Evolutionary conservation across 2,329 filamentous ascomycete species (phyloP), one percentile per base, ranked within the genome.

Genomic region (Aspergillus bombycis): DNA sequence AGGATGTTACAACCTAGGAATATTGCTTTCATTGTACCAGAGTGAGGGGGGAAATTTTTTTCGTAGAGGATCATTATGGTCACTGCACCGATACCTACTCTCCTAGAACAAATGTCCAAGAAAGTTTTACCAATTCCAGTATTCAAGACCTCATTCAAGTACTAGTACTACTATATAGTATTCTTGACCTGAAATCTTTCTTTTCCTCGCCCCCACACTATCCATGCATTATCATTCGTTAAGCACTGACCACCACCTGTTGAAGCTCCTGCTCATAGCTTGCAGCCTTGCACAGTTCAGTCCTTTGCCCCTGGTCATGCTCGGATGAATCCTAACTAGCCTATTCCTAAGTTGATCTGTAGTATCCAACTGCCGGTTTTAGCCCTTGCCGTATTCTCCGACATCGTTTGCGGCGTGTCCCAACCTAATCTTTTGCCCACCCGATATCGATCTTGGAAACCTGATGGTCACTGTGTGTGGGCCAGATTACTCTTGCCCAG

Each of bases 281-380:
- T 56, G 34, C 45, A 34, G 60, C 45, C 45, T 30, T 45, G 38
- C 55, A 34, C 16, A n/a, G 41, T 53, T 26, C 50, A 28, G 32
- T 28, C 57, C 21, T 34, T 43, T 12, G 57, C 58, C 56, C 54
- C 30, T 61, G 62, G 26, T 43, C 21, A 41, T 43, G 43, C 34
- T 60, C 50, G 23, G 45, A 48, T 46, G 54, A 46, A 63, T 55
- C 52, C 34, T 32, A 41, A 36, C 21, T 38, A 38, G 32, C 23
- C 32, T 55, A 55, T 55, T 60, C 58, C 48, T 45, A 53, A 57
- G 55, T 46, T 50, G 48, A 12, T 58, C 41, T 53, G 28, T 68
- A 67, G 62, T 56, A 60, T 68, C 38, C 63, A 66, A 65, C 66
- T 61, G 57, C 63, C 64, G 64, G n/a, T 56, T 63, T 63, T 63